A percentile compares a stretch with the other conserved stretches of the same genome.
phyloP scores from a whole-genome alignment of 2,329 filamentous ascomycete genomes.

The Mycosphaerelloides madeirae region DNA sequence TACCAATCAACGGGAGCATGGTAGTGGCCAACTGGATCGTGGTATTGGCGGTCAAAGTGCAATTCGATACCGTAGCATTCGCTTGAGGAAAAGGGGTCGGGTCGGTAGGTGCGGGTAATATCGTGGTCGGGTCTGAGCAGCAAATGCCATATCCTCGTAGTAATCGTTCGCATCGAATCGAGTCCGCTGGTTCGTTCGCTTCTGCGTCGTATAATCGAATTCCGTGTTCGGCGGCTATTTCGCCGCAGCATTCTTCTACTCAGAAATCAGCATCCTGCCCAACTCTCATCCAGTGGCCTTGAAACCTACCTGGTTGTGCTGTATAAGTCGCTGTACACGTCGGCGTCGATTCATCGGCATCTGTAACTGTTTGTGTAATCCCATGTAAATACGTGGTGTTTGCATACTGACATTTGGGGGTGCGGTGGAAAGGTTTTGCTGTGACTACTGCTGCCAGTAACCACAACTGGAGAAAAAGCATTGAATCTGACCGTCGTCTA shows the following conservation, averaged over 20 bases:
- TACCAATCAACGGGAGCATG: no score
- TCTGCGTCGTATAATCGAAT: constrained; percentile 15
- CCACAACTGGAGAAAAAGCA: constrained; percentile 2
- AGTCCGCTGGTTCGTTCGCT: constrained; percentile 10
- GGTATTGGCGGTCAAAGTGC: background rate
- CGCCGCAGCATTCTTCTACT: constrained; percentile 13
- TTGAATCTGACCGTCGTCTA: constrained; percentile 4
- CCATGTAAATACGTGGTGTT: constrained; percentile 9
- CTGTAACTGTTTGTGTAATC: constrained; percentile 20
- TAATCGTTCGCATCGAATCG: constrained; percentile 12
- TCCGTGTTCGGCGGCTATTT: constrained; percentile 13
- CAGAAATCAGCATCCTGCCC: background rate
- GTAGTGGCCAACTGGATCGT: background rate
- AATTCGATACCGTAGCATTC: background rate
- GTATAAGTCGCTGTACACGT: constrained; percentile 7
- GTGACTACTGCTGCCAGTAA: constrained; percentile 1
- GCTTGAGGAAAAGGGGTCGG: background rate
- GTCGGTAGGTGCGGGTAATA: no score
- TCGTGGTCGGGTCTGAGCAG: background rate
- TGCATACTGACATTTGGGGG: constrained; percentile 5
- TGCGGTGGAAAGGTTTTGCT: constrained; percentile 13
- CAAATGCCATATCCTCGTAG: constrained; percentile 17
- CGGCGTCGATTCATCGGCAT: constrained; percentile 2
- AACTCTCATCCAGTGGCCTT: background rate
- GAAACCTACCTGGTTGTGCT: background rate